These are phyloP conservation scores for Gyrodon lividus DNA, from an alignment of 768 basidiomycete genomes.

Conservation along the genomic window DNA sequence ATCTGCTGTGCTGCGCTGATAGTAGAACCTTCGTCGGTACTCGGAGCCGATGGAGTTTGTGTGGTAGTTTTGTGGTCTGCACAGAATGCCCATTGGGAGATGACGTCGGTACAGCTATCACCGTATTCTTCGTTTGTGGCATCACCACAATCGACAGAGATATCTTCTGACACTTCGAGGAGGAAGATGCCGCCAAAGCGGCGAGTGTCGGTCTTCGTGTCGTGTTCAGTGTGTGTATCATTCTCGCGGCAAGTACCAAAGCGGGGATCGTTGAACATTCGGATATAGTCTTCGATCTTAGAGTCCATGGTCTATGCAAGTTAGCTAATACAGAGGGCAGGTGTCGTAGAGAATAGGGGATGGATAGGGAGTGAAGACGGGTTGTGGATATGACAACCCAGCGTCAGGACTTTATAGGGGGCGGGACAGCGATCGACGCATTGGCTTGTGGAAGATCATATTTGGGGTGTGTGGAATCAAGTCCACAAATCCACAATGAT, in stretches of 20 bases:
- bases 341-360: not conserved
- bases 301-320: constrained; percentile 9
- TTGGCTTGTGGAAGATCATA: constrained; percentile 19
- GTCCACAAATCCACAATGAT: constrained; percentile 10
- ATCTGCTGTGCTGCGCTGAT: constrained; percentile 25
- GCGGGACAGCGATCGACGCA: constrained; percentile 14
- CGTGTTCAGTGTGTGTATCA: not conserved
- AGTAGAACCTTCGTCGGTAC: constrained; percentile 1
- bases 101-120: constrained; percentile 2
- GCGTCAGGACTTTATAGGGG: constrained; percentile 17
- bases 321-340: not conserved
- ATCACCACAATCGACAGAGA: constrained; percentile 8
- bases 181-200: constrained; percentile 27
- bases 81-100: constrained; percentile 13
- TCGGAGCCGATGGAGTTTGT: constrained; percentile 1
- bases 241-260: not conserved
- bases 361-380: not conserved
- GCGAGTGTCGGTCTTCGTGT: constrained; percentile 21
- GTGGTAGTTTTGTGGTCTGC: not conserved
- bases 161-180: constrained; percentile 3
- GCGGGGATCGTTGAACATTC: constrained; percentile 8
- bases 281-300: not conserved
- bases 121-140: constrained; percentile 9
- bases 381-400: constrained; percentile 1
- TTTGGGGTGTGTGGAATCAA: constrained; percentile 9